Base-by-base conservation (phyloP, 2,329 filamentous ascomycete species). In the Huntiella decipiens region DNA sequence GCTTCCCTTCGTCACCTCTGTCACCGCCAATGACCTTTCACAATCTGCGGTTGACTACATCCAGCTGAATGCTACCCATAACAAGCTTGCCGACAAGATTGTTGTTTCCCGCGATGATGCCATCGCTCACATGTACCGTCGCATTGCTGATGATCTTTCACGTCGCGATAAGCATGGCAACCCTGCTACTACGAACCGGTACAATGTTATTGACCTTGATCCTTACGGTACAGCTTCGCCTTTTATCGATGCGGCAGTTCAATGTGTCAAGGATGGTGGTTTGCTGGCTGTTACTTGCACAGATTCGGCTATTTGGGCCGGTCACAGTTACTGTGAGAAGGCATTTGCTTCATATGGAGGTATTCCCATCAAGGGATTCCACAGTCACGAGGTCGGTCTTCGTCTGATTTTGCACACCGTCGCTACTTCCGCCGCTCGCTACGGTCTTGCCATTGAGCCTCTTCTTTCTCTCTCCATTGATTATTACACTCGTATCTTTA, bases 231-330 rank as follows among this genome's bases (percentile, higher is more conserved):
- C 85, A 0, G 91, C 88, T 1, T 84, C 83, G 7, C 82, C 84
- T 1, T 98, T 98, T 60, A 71, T 98, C 45, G 91, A 98, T 58
- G 78, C 84, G 1, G 86, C 91, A 1, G 68, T 98, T 6, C 87
- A 95, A 61, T 77, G 83, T 1, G 73, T 95, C 5, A 77, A 71
- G 42, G 73, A 81, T 52, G 88, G 88, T 1, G 91, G 91, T 3
- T 68, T 98, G 35, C 70, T 98, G 4, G 95, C 87, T 58, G 82
- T 98, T 4, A 98, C 91, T 1, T 98, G 91, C 62, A 98, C 91
- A 0, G 91, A 98, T 60, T 87, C 88, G 7, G 86, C 82, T 7
- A 84, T 98, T 2, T 98, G 87, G 72, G 88, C 88, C 1, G 94
- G 88, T 0, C 82, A 84, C 54, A 85, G 87, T 47, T 98, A 96